phyloP scores from a whole-genome alignment of 768 basidiomycete genomes.

The Suillus alpinus region DNA sequence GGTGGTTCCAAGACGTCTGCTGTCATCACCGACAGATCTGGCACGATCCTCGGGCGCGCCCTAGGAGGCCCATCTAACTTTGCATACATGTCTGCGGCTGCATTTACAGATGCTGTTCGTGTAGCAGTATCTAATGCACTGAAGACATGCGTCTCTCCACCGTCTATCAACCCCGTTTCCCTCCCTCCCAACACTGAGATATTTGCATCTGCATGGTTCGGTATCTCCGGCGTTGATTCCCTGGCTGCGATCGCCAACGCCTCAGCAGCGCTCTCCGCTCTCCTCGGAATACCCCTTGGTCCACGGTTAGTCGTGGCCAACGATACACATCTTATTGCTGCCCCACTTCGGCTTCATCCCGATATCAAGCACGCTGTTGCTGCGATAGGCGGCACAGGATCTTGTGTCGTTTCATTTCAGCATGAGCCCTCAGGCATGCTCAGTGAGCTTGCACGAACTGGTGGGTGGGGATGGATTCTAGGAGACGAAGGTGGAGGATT shows the following conservation, averaged over 20 bases:
- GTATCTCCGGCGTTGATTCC: slow-evolving; percentile 80
- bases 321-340: slow-evolving; percentile 82
- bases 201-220: slow-evolving; percentile 79
- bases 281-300: slow-evolving; percentile 58
- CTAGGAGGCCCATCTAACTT: slow-evolving; percentile 82
- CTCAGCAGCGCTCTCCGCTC: slow-evolving; percentile 48
- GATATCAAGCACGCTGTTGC: slow-evolving; percentile 65
- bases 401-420: slow-evolving; percentile 67
- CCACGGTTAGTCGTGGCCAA: slow-evolving; percentile 64
- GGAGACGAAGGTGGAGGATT: slow-evolving; percentile 85
- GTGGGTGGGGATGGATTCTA: slow-evolving; percentile 84
- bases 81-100: slow-evolving; percentile 66
- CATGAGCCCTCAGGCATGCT: slow-evolving; percentile 39
- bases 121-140: slow-evolving; percentile 56
- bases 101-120: slow-evolving; percentile 53
- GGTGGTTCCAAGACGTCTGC: slow-evolving; percentile 88
- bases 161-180: slow-evolving; percentile 33
- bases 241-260: slow-evolving; percentile 57
- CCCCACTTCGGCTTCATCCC: slow-evolving; percentile 62
- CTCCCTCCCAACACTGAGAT: slow-evolving; percentile 36
- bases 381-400: slow-evolving; percentile 81
- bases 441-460: slow-evolving; percentile 64
- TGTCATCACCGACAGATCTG: slow-evolving; percentile 57
- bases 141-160: slow-evolving; percentile 38
- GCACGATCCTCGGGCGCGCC: slow-evolving; percentile 65